These are phyloP conservation scores for Arachnomyces sp. DNA, from an alignment of 2,329 filamentous ascomycete genomes.

Conservation along the genomic window DNA sequence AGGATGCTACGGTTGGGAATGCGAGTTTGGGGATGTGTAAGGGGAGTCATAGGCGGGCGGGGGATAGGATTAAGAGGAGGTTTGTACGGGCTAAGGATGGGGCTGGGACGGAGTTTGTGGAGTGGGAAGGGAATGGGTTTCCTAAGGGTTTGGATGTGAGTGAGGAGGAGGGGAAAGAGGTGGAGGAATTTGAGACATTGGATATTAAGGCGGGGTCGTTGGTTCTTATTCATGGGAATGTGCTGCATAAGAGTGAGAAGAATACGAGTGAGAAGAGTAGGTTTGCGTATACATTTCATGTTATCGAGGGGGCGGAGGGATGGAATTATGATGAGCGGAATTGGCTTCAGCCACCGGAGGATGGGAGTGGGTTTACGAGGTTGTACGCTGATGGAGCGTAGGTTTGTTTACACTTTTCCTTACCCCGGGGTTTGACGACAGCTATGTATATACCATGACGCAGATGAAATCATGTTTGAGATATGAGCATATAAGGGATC, in stretches of 20 bases:
- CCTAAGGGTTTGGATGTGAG: conserved; percentile 45
- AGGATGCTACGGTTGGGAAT: conserved; percentile 80
- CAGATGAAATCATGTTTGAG: no score
- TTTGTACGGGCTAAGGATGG: conserved; percentile 58
- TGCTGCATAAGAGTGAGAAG: conserved; percentile 92
- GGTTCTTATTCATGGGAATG: conserved; percentile 90
- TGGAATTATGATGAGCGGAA: conserved; percentile 72
- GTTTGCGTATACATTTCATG: conserved; percentile 96
- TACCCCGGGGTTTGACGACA: no score
- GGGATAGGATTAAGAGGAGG: conserved; percentile 53
- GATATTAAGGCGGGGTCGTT: conserved; percentile 87
- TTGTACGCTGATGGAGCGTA: conserved; percentile 35
- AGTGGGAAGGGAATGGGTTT: conserved; percentile 59
- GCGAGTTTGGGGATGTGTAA: conserved; percentile 81
- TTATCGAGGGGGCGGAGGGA: conserved; percentile 70
- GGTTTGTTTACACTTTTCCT: no score
- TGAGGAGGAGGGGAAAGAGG: conserved; percentile 22
- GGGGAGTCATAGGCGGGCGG: conserved; percentile 66
- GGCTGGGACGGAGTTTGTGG: conserved; percentile 60
- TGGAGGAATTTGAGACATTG: conserved; percentile 61
- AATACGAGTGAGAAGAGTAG: conserved; percentile 78
- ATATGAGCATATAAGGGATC: no score
- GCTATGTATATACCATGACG: no score
- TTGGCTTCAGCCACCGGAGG: conserved; percentile 79
- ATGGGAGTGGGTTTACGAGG: conserved; percentile 70